Base-by-base conservation (phyloP, 2,329 filamentous ascomycete species). In the Stromatinia cepivora region DNA sequence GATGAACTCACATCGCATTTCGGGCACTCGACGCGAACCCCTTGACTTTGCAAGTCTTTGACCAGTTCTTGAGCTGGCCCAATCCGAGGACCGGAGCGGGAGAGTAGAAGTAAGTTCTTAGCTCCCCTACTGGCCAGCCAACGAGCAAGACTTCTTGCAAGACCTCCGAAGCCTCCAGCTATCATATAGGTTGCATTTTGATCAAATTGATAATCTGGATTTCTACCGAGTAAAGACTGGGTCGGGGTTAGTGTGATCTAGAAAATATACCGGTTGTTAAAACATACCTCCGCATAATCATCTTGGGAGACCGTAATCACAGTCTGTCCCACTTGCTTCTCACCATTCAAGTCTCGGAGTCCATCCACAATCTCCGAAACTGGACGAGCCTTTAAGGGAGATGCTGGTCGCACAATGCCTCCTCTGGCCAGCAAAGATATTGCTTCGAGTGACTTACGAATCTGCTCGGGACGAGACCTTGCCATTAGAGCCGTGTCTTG, bases 101-200 rank as follows among this genome's bases (percentile, higher is more conserved):
- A 74, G 7, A 76, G 67, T 42, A 77, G 70, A 25, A 75, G 71
- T 2, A 81, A 67, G 42, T 75, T 72, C 28, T 63, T 64, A 1
- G 77, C 77, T 31, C 77, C 76, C 25, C 72, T 66, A 10, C 62
- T 70, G 1, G 66, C 64, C 70, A 79, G 71, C 69, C 72, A 74
- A 22, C 54, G 57, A 0, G 74, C 69, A 15, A 77, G 67, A n/a
- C 69, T 73, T 11, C 76, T 69, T 6, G 76, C 77, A 36, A 78
- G 66, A 6, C 77, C 77, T 56, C 77, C 77, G 4, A 75, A 66
- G 20, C 76, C 77, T 57, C 77, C 77, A 45, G 75, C 70, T 17
- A 78, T 69, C 5, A 78, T 22, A 70, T 78, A 79, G 2, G 45
- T 46, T 6, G 15, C 8, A 70, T 59, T 10, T 28, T 28, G 2